Percentiles rank a stretch among this genome's conserved stretches.
Evolutionary conservation across 805 yeast genomes (phyloP).

Genomic region (Kregervanrija delftensis): DNA sequence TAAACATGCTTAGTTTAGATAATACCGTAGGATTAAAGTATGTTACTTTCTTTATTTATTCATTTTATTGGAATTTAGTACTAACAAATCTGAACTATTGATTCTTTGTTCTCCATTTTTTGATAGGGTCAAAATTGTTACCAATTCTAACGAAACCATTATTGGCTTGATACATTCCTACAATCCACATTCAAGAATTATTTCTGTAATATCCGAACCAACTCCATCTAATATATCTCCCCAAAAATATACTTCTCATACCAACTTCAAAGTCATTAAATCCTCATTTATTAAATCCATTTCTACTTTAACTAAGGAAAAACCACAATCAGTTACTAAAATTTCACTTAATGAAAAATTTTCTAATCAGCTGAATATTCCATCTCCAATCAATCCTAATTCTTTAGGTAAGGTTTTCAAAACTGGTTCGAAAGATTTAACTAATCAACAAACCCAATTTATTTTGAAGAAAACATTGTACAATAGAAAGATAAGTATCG

Average conservation of each 20-base stretch:
- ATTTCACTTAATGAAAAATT: slow-evolving; percentile 18
- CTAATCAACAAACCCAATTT: slow-evolving; percentile 18
- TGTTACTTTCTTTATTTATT: slow-evolving; percentile 8
- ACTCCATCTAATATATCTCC: slow-evolving; percentile 14
- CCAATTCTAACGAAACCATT: slow-evolving; percentile 36
- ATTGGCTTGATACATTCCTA: slow-evolving; percentile 62
- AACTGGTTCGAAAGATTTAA: slow-evolving; percentile 12
- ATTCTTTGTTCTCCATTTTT: background rate
- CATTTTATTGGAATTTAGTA: background rate
- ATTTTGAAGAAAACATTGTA: slow-evolving; percentile 17
- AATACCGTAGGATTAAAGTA: slow-evolving; percentile 29
- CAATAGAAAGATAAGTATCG: slow-evolving; percentile 18
- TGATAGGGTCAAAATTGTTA: slow-evolving; percentile 52
- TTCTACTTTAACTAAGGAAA: slow-evolving; percentile 34
- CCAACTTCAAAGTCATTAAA: slow-evolving; percentile 44
- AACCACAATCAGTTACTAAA: slow-evolving; percentile 17
- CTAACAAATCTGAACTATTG: background rate
- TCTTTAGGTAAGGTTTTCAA: slow-evolving; percentile 14
- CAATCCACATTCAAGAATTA: slow-evolving; percentile 40
- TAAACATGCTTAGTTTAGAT: slow-evolving; percentile 24
- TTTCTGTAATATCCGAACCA: slow-evolving; percentile 29
- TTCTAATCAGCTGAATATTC: slow-evolving; percentile 13
- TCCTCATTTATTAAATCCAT: slow-evolving; percentile 51
- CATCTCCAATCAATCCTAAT: slow-evolving; percentile 14
- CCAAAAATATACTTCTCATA: slow-evolving; percentile 1